Base-by-base conservation (phyloP, 371 early-diverging fungal genomes). In the Saksenaea oblongispora region DNA sequence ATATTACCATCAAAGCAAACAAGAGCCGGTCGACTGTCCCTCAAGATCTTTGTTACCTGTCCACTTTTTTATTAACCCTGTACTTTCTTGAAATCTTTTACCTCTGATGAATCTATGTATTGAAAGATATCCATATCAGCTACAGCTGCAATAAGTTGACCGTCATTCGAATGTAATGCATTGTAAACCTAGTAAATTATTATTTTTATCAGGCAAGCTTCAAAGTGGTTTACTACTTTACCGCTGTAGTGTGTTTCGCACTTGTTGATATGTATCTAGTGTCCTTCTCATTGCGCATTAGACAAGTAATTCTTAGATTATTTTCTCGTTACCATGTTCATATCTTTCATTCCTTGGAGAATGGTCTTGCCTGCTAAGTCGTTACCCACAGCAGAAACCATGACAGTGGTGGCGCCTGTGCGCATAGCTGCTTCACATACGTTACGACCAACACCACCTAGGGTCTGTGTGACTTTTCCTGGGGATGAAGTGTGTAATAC, bases 371-470 rank as follows among this genome's bases (percentile, higher is more conserved):
- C 95, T 37, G 85, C 75, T 1, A 80, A 44, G 69, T 97, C 97
- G 55, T 80, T 64, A 3, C 95, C 96, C 10, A 95, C 82, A 0
- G 82, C 84, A 0, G 93, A 87, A 0, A 92, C 65, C 28, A 95
- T 82, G 3, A 79, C 56, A 4, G 89, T 77, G 13, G 78, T 62
- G 0, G 84, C 84, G 14, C 93, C 89, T 2, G 89, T 81, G 35
- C 87, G 78, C 57, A 76, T 76, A 34, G 91, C 88, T 0, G 92
- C 91, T 53, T 96, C 93, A 2, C 93, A 93, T 3, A 96, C 82
- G 70, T 97, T 97, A 28, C 94, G 84, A 0, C 92, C 97, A 0
- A 97, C 98, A 1, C 98, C 97, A 22, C 98, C 98, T 5, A 92
- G 65, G 1, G 86, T 77, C 28, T 88, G 83, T 9, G 64, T 68